These are phyloP conservation scores for Dentipellis fragilis DNA, from an alignment of 768 basidiomycete species.

Conservation along the genomic window DNA sequence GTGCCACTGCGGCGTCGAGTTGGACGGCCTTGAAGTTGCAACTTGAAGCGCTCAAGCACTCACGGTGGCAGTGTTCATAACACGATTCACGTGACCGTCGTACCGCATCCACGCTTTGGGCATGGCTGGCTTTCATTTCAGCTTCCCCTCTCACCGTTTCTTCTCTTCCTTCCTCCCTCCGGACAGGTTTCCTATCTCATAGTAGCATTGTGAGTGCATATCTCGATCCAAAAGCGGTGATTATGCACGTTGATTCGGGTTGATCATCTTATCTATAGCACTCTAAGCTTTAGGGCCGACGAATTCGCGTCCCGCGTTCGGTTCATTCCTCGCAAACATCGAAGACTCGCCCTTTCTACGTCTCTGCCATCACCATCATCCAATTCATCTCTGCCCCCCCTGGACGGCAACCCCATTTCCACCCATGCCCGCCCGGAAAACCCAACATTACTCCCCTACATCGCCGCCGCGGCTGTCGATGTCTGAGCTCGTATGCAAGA, in stretches of 20 bases:
- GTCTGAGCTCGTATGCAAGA: conserved; percentile 73
- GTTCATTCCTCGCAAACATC: background rate
- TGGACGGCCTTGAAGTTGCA: too few species aligned
- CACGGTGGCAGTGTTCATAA: background rate
- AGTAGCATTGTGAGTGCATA: background rate
- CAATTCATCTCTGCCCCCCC: background rate
- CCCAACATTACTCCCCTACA: conserved; percentile 48
- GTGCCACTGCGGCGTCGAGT: too few species aligned
- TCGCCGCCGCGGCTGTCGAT: conserved; percentile 58
- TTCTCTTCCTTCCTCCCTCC: background rate
- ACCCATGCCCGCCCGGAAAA: conserved; percentile 9
- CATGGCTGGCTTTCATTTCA: background rate
- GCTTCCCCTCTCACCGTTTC: background rate
- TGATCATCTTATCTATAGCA: background rate
- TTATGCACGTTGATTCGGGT: too few species aligned
- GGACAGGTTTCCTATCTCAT: background rate
- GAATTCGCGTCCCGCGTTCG: background rate
- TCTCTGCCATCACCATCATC: background rate
- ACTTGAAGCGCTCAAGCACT: too few species aligned
- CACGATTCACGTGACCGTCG: background rate
- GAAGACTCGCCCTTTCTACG: background rate
- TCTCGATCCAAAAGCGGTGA: too few species aligned
- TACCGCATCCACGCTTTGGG: background rate
- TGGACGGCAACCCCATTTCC: background rate
- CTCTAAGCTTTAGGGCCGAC: background rate